phyloP scores from a whole-genome alignment of 2,329 filamentous ascomycete species.

The Thelonectria blattea region DNA sequence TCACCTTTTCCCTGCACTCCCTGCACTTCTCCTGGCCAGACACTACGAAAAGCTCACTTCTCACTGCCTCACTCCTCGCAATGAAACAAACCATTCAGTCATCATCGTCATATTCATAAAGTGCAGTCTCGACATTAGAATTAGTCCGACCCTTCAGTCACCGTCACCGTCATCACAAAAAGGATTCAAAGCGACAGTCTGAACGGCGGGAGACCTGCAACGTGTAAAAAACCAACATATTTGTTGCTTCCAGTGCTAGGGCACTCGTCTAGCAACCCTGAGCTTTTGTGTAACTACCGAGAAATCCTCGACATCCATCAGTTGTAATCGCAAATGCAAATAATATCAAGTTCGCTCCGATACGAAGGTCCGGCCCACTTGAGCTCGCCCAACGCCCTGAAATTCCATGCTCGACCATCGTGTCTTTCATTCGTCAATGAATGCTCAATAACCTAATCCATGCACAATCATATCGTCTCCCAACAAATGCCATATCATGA shows the following conservation, averaged over 20 bases:
- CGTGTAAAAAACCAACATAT: constrained; percentile 20
- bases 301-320: constrained; percentile 32
- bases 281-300: constrained; percentile 38
- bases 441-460: constrained; percentile 31
- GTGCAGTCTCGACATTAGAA: background rate
- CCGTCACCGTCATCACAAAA: background rate
- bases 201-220: constrained; percentile 17
- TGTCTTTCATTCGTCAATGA: constrained; percentile 26
- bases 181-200: constrained; percentile 2
- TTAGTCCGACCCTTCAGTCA: background rate
- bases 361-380: constrained; percentile 39
- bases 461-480: constrained; percentile 36
- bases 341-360: constrained; percentile 31
- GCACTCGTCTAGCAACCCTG: constrained; percentile 35
- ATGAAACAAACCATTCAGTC: background rate
- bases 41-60: background rate
- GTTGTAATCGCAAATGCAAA: background rate
- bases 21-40: background rate
- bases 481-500: constrained; percentile 40
- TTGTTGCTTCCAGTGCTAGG: constrained; percentile 33
- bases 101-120: background rate
- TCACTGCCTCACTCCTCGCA: background rate
- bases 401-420: constrained; percentile 35
- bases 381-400: constrained; percentile 40
- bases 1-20: constrained; percentile 10